These are phyloP conservation scores for Cairneyella variabilis DNA, from an alignment of 495 filamentous ascomycete genomes.

Conservation along the genomic window DNA sequence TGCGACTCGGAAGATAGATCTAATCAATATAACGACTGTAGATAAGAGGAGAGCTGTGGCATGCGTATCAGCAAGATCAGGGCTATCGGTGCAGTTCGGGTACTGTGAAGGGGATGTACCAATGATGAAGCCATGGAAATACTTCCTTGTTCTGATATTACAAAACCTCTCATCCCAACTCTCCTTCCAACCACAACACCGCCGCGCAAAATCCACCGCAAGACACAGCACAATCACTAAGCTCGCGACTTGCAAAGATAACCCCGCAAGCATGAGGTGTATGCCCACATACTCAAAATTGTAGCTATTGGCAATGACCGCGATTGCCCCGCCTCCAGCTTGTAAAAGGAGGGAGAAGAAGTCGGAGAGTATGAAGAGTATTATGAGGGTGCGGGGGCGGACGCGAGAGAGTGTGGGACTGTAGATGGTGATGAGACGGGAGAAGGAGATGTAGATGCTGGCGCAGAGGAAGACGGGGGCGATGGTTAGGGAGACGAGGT, in stretches of 20 bases:
- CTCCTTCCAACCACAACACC: neutral
- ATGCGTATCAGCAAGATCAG: neutral
- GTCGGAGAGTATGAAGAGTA: constrained; percentile 53
- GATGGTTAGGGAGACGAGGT: constrained; percentile 47
- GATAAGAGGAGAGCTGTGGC: constrained; percentile 3
- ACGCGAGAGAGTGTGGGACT: constrained; percentile 57
- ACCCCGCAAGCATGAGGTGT: too few relatives aligned
- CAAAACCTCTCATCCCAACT: neutral
- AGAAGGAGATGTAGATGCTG: constrained; percentile 58
- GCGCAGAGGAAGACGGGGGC: constrained; percentile 59
- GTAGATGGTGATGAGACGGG: constrained; percentile 50
- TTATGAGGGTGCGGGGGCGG: constrained; percentile 44
- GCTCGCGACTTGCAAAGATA: too few relatives aligned
- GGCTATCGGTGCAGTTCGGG: neutral
- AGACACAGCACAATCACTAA: too few relatives aligned
- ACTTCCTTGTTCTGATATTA: neutral
- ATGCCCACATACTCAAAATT: too few relatives aligned
- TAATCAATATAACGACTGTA: constrained; percentile 29
- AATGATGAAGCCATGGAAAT: neutral
- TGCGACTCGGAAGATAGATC: constrained; percentile 29
- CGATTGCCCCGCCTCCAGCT: constrained; percentile 54
- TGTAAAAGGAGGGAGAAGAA: constrained; percentile 58
- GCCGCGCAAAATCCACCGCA: constrained; percentile 35
- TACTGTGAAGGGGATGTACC: neutral
- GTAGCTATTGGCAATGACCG: constrained; percentile 39